A percentile compares a stretch with the other conserved stretches of the same genome.
Conservation (phyloP, 495 filamentous ascomycete genomes). For the Xylaria venustula region DNA sequence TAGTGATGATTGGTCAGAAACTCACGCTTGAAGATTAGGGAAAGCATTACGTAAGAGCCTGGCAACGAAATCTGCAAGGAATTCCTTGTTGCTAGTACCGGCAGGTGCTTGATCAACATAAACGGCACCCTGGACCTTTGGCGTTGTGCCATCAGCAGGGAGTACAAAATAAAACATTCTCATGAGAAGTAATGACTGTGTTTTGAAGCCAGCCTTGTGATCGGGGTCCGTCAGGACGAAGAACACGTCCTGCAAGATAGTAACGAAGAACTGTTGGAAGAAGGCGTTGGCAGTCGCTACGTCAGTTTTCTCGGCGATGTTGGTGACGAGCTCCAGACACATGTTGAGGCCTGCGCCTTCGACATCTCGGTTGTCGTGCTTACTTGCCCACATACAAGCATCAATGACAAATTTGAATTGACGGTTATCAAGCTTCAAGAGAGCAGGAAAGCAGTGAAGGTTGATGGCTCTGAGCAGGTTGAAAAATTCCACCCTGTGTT, state of each 20-base stretch:
- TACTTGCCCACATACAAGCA: constrained; percentile 98
- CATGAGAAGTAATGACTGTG: constrained; percentile 87
- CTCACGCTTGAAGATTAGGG: constrained; percentile 86
- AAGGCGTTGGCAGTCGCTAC: constrained; percentile 82
- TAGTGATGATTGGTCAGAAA: constrained; percentile 9
- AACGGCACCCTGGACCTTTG: constrained; percentile 88
- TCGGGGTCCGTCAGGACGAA: constrained; percentile 97
- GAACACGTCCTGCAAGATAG: constrained; percentile 96
- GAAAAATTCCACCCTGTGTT: constrained; percentile 98
- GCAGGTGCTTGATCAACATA: constrained; percentile 76
- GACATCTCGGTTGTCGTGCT: constrained; percentile 98
- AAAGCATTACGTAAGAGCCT: constrained; percentile 88
- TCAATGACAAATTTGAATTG: constrained; percentile 99
- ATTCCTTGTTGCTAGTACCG: constrained; percentile 85
- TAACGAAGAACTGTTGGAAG: constrained; percentile 94
- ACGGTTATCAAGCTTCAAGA: constrained; percentile 87
- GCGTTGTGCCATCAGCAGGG: constrained; percentile 56
- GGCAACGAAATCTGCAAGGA: constrained; percentile 80
- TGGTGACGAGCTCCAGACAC: constrained; percentile 97
- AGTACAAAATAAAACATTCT: constrained; percentile 94
- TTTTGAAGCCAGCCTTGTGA: constrained; percentile 98
- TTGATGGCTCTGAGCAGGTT: constrained; percentile 95
- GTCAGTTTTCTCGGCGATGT: constrained; percentile 89
- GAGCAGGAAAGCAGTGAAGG: constrained; percentile 88
- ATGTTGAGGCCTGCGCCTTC: constrained; percentile 97